Evolutionary conservation across 495 filamentous ascomycete species (phyloP).

Genomic region (Echria macrotheca): DNA sequence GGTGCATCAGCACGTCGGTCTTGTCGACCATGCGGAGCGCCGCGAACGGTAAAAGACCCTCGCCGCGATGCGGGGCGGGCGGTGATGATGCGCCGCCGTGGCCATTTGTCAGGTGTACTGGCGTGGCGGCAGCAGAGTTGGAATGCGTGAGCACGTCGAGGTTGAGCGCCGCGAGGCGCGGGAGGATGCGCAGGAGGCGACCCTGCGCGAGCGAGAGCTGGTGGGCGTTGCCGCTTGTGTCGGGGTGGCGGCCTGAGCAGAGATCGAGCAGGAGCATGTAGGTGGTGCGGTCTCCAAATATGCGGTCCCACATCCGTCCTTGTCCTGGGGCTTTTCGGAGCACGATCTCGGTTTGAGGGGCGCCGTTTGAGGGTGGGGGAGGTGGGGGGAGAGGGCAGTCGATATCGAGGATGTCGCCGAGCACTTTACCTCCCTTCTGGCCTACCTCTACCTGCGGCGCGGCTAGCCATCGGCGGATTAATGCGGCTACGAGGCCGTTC

Average conservation of each 20-base stretch:
- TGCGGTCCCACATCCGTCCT: conserved; percentile 64
- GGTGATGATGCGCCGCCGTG: background rate
- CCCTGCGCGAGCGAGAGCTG: conserved; percentile 76
- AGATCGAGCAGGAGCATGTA: conserved; percentile 60
- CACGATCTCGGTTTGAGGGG: conserved; percentile 26
- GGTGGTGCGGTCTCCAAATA: conserved; percentile 62
- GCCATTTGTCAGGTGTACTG: conserved; percentile 39
- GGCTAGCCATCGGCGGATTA: conserved; percentile 69
- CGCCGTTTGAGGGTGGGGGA: conserved; percentile 25
- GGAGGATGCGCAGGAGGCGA: conserved; percentile 64
- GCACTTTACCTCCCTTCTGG: conserved; percentile 56
- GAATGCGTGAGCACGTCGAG: conserved; percentile 56
- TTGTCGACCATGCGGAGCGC: conserved; percentile 68
- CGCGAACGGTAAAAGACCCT: conserved; percentile 70
- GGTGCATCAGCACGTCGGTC: conserved; percentile 72
- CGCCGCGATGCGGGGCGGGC: conserved; percentile 14
- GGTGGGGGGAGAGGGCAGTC: conserved; percentile 53
- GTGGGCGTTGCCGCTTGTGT: conserved; percentile 36
- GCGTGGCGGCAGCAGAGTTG: conserved; percentile 56
- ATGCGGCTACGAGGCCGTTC: conserved; percentile 51
- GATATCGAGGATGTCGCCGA: conserved; percentile 66
- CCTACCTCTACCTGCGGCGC: conserved; percentile 68
- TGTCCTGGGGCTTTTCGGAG: conserved; percentile 47
- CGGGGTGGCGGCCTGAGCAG: conserved; percentile 47
- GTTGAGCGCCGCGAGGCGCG: conserved; percentile 59